phyloP scores from a whole-genome alignment of 2,329 filamentous ascomycete genomes.

The Dryadomyces quercivorus region DNA sequence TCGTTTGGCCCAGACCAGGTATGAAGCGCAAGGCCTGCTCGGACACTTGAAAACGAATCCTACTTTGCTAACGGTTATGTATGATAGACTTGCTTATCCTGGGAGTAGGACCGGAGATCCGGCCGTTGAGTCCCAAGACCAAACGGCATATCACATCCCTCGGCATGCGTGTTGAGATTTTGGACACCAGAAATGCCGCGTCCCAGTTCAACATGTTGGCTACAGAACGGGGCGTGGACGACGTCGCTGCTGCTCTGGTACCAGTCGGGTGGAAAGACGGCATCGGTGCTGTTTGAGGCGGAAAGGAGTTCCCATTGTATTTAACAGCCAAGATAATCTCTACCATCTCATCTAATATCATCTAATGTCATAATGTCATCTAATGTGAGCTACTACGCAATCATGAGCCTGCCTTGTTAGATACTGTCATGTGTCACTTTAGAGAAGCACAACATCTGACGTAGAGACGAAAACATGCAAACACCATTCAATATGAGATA shows the following conservation, averaged over 20 bases:
- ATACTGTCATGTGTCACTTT: too few species aligned
- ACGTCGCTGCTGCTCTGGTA: constrained; percentile 79
- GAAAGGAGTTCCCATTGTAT: too few species aligned
- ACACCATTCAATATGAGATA: too few species aligned
- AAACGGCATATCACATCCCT: constrained; percentile 60
- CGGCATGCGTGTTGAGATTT: constrained; percentile 75
- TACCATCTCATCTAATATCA: too few species aligned
- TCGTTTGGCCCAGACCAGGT: constrained; percentile 87
- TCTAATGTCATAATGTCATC: too few species aligned
- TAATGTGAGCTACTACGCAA: too few species aligned
- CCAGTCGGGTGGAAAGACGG: constrained; percentile 72
- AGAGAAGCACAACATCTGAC: too few species aligned
- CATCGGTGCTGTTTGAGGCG: neutral
- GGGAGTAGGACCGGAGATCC: constrained; percentile 67
- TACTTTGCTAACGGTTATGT: neutral
- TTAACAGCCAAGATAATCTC: too few species aligned
- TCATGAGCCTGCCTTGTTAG: too few species aligned
- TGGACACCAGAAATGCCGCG: constrained; percentile 88
- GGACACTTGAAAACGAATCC: neutral
- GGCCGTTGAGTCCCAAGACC: constrained; percentile 65
- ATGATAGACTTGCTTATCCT: constrained; percentile 68
- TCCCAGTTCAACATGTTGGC: constrained; percentile 90
- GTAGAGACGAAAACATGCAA: too few species aligned
- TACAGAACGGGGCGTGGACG: constrained; percentile 78
- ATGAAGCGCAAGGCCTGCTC: constrained; percentile 16